Conservation (phyloP, 2,329 filamentous ascomycete genomes). For the Colletotrichum scovillei region DNA sequence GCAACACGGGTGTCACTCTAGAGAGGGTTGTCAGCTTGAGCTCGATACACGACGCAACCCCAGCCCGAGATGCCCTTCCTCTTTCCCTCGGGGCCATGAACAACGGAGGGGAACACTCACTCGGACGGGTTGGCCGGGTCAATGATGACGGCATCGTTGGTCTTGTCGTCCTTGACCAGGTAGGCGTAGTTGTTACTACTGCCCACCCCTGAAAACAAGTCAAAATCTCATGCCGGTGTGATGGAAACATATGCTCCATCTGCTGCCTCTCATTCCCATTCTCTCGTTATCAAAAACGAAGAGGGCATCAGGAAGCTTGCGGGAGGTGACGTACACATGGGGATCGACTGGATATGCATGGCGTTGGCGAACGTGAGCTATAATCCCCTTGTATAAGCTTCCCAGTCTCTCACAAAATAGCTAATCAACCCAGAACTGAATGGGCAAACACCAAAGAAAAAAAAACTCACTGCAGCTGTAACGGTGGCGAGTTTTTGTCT, state of each 20-base stretch:
- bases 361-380: slow-evolving; percentile 54
- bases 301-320: neutral
- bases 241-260: neutral
- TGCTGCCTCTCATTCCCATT: neutral
- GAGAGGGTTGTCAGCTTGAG: neutral
- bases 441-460: too few relatives aligned
- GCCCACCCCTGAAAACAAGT: slow-evolving; percentile 72
- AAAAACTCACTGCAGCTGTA: slow-evolving; percentile 44
- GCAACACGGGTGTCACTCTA: slow-evolving; percentile 73
- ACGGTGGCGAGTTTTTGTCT: slow-evolving; percentile 45
- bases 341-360: slow-evolving; percentile 91
- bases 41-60: too few relatives aligned
- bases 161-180: slow-evolving; percentile 81
- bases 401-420: neutral
- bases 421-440: neutral
- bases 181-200: slow-evolving; percentile 88
- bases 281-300: neutral
- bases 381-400: slow-evolving; percentile 38
- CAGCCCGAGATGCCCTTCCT: too few relatives aligned
- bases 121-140: slow-evolving; percentile 84
- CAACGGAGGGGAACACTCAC: slow-evolving; percentile 56
- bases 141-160: slow-evolving; percentile 81
- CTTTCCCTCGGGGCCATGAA: too few relatives aligned
- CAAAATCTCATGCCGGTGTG: slow-evolving; percentile 30
- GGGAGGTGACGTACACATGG: slow-evolving; percentile 76